These are phyloP conservation scores for Auxenochlorella pyrenoidosa DNA, from an alignment of 139 green algal species.

Conservation along the genomic window DNA sequence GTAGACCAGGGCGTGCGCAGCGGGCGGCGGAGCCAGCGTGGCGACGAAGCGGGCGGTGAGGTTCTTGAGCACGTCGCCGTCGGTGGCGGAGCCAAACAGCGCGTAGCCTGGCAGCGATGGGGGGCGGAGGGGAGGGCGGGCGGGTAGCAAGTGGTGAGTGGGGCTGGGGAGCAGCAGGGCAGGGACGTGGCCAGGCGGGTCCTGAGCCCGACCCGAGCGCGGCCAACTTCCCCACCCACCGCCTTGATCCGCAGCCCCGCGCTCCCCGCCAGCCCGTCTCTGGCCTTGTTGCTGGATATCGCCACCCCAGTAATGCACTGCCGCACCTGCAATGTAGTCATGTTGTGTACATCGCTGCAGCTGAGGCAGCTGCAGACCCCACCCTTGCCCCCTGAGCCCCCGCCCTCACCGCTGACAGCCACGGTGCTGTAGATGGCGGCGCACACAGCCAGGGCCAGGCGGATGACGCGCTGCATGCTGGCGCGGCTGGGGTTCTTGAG, in stretches of 20 bases:
- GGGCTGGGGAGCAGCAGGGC: not conserved
- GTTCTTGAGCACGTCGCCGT: conserved; percentile 55
- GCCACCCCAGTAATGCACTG: not conserved
- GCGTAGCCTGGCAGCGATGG: conserved; percentile 36
- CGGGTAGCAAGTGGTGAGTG: not conserved
- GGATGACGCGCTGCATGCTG: conserved; percentile 29
- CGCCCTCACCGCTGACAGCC: conserved; percentile 33
- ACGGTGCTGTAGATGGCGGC: conserved; percentile 36
- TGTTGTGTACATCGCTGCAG: not conserved
- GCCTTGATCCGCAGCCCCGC: no score
- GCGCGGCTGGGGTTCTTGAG: conserved; percentile 6
- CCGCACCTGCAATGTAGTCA: no score
- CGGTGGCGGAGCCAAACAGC: conserved; percentile 40
- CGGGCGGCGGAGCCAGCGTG: not conserved
- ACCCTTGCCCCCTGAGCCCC: no score
- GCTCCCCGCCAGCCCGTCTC: no score
- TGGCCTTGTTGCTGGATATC: no score
- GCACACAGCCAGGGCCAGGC: conserved; percentile 10
- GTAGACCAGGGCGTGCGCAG: conserved; percentile 26
- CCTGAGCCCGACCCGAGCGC: no score
- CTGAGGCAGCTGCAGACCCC: not conserved
- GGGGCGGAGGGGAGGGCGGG: not conserved
- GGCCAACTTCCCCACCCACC: no score
- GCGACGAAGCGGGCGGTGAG: conserved; percentile 28
- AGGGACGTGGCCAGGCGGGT: no score